These are phyloP conservation scores for Orbilia oligospora DNA, from an alignment of 2,329 filamentous ascomycete species.

Conservation along the genomic window DNA sequence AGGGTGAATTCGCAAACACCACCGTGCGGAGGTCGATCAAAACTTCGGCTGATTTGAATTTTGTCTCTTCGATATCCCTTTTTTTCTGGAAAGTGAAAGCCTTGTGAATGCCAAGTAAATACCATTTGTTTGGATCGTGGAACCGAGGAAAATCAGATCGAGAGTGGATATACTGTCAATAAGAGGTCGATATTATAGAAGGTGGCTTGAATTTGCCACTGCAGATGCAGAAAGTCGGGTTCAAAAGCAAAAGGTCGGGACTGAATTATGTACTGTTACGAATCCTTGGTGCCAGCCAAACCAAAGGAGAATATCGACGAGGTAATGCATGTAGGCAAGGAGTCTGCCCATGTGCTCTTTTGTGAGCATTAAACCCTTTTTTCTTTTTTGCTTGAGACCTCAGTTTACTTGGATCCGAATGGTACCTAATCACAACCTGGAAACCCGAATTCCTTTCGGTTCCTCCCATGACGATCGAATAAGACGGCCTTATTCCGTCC, in stretches of 20 bases:
- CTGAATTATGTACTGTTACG: background rate
- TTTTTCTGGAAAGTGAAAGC: background rate
- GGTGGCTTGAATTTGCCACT: constrained; percentile 11
- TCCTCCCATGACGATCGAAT: background rate
- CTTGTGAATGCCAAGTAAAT: background rate
- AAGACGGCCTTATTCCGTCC: constrained; percentile 46
- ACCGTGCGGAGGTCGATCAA: constrained; percentile 3
- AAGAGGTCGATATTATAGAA: constrained; percentile 10
- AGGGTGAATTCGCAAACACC: background rate
- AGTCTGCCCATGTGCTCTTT: background rate
- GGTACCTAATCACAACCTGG: background rate
- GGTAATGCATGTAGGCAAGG: background rate
- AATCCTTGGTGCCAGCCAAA: background rate
- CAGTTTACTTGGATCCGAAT: constrained; percentile 14
- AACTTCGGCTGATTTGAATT: constrained; percentile 4
- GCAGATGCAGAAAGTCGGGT: background rate
- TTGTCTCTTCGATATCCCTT: background rate
- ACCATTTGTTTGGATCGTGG: constrained; percentile 19
- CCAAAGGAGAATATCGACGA: background rate
- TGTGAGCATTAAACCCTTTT: background rate
- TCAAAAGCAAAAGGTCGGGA: background rate
- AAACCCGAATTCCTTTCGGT: background rate
- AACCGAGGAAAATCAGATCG: constrained; percentile 14
- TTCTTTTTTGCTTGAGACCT: constrained; percentile 2
- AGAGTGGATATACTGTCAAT: background rate